Evolutionary conservation across 148 eudicot species (phyloP), one percentile per base, ranked within the genome.

Genomic region (Rhododendron ferrugineum): DNA sequence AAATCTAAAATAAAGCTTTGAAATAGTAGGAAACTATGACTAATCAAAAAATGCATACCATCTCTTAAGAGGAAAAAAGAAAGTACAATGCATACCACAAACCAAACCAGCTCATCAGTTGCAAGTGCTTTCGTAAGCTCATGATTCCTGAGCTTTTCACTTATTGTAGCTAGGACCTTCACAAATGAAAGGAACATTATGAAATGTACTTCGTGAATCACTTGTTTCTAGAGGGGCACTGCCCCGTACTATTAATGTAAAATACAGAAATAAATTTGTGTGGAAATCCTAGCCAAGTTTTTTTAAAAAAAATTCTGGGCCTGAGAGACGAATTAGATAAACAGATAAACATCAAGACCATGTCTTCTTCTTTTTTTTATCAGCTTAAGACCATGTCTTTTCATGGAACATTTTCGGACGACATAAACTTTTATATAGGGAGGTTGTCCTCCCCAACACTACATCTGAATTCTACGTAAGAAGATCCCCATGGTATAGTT

Each of bases 61-160:
- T 70, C 75, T 70, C 37, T 26, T 28, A 10, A 66, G 16, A 5
- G 16, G 10, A 30, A 5, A 72, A 37, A 22, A 28, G 37, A 58
- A 58, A 6, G 26, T 58, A 68, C 10, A 50, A 40, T 40, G 85
- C 90, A 82, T 90, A 93, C 96, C 90, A 88, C 47, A 90, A 90
- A 92, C 93, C 92, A 93, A 70, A 92, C 92, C 49, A 90, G 52
- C 86, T 91, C 92, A 68, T 90, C 87, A 79, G 94, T 91, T 22
- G 94, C 98, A 87, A 93, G 85, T 82, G 83, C 86, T 83, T 83
- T 92, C 23, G 93, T 91, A 66, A 93, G 80, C 64, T 94, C 95
- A 74, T 93, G 92, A 36, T 88, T 86, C 83, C 88, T 80, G 80
- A 94, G 84, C 80, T 85, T 89, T 81, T 90, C 92, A 79, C 88